phyloP scores from a whole-genome alignment of 2,329 filamentous ascomycete genomes.

The Amylocarpus encephaloides region DNA sequence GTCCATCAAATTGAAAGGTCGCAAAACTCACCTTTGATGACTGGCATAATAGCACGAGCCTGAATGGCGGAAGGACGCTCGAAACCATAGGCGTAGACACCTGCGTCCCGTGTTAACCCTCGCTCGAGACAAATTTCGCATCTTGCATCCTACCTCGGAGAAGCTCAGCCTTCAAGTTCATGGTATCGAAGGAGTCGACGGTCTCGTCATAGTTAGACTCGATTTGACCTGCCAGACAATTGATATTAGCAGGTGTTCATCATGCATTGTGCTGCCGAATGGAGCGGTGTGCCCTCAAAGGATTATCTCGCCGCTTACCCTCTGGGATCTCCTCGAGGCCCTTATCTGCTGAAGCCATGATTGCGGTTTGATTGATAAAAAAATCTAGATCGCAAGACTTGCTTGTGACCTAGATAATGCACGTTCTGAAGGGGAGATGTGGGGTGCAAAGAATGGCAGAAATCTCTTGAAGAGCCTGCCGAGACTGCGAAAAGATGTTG shows the following conservation, averaged over 20 bases:
- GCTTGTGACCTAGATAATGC: slow-evolving; percentile 60
- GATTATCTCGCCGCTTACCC: slow-evolving; percentile 51
- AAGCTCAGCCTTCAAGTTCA: slow-evolving; percentile 95
- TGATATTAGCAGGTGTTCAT: slow-evolving; percentile 20
- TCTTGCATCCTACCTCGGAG: slow-evolving; percentile 66
- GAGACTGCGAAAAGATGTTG: slow-evolving; percentile 14
- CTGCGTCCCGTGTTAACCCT: slow-evolving; percentile 32
- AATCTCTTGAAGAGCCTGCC: slow-evolving; percentile 30
- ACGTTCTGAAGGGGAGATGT: slow-evolving; percentile 32
- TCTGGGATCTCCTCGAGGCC: slow-evolving; percentile 97
- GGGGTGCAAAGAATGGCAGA: slow-evolving; percentile 28
- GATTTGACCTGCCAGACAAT: slow-evolving; percentile 70
- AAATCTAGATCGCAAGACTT: slow-evolving; percentile 70
- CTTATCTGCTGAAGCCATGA: slow-evolving; percentile 91
- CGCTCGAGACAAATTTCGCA: slow-evolving; percentile 6
- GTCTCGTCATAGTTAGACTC: slow-evolving; percentile 99
- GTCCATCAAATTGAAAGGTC: not conserved
- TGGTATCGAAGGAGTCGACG: slow-evolving; percentile 97
- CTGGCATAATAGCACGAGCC: slow-evolving; percentile 99
- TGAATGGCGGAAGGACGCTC: slow-evolving; percentile 99
- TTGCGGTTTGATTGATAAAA: slow-evolving; percentile 57
- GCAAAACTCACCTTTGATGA: slow-evolving; percentile 82
- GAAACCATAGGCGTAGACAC: slow-evolving; percentile 99
- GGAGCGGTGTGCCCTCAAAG: slow-evolving; percentile 21
- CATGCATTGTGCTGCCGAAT: slow-evolving; percentile 1